Conservation (phyloP, 495 filamentous ascomycete species). For the Collariella sp. region DNA sequence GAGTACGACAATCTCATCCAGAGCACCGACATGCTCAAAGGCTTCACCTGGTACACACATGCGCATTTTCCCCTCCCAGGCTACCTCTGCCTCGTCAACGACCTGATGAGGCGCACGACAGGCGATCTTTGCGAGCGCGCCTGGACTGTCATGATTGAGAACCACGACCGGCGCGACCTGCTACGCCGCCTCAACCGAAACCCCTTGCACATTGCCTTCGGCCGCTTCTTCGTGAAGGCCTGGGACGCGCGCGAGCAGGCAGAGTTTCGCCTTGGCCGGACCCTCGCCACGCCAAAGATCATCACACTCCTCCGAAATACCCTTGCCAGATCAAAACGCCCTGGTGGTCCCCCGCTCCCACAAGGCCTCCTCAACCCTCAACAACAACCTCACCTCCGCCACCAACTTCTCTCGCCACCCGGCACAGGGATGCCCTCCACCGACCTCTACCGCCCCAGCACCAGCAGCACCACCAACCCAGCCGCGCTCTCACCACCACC, state of each 20-base stretch:
- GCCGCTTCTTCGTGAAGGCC: slow-evolving; percentile 42
- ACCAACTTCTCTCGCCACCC: no score
- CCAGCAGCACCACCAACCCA: no score
- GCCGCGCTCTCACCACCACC: no score
- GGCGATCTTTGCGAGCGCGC: slow-evolving; percentile 46
- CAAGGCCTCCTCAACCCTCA: not conserved
- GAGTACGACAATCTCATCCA: slow-evolving; percentile 47
- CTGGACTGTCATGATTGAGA: slow-evolving; percentile 42
- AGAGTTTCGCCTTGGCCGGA: slow-evolving; percentile 33
- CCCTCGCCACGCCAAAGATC: slow-evolving; percentile 33
- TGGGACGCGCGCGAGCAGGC: slow-evolving; percentile 45
- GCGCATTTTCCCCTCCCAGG: slow-evolving; percentile 46
- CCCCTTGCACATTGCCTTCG: slow-evolving; percentile 45
- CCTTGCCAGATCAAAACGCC: slow-evolving; percentile 15
- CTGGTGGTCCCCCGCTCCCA: not conserved
- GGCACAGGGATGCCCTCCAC: no score
- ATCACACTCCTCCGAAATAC: slow-evolving; percentile 34
- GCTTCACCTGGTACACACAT: slow-evolving; percentile 46
- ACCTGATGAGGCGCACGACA: slow-evolving; percentile 39
- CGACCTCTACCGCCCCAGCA: no score
- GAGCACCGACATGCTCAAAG: slow-evolving; percentile 33
- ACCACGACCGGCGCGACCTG: slow-evolving; percentile 38
- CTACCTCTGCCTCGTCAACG: slow-evolving; percentile 44
- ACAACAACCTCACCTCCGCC: not conserved
- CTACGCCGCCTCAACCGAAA: slow-evolving; percentile 35